These are phyloP conservation scores for Paracamarosporium sp. DNA, from an alignment of 2,329 filamentous ascomycete genomes.

Conservation along the genomic window DNA sequence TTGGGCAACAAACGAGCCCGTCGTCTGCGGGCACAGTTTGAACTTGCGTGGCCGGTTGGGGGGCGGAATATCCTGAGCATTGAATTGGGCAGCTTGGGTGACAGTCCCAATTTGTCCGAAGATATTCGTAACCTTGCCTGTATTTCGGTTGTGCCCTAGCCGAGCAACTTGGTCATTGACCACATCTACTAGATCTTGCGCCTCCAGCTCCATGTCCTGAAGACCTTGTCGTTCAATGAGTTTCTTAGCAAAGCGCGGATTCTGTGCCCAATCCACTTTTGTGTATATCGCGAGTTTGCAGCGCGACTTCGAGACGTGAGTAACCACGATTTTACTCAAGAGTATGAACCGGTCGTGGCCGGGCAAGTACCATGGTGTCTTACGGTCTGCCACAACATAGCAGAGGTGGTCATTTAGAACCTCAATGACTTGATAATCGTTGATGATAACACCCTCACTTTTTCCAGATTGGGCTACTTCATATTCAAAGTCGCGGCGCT, in stretches of 20 bases:
- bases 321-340: constrained; percentile 91
- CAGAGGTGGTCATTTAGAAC: constrained; percentile 64
- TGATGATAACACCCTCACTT: constrained; percentile 57
- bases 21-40: constrained; percentile 58
- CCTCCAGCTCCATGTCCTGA: constrained; percentile 75
- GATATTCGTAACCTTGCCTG: constrained; percentile 78
- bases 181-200: constrained; percentile 76
- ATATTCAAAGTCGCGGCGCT: constrained; percentile 83
- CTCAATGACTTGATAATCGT: constrained; percentile 87
- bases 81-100: constrained; percentile 63
- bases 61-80: constrained; percentile 43
- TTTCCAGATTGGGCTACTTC: constrained; percentile 64
- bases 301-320: constrained; percentile 87
- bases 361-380: constrained; percentile 82
- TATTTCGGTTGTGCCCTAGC: constrained; percentile 75
- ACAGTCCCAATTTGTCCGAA: constrained; percentile 78
- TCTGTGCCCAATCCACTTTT: constrained; percentile 83
- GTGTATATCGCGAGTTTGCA: constrained; percentile 90
- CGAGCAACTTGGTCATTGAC: constrained; percentile 79
- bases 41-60: constrained; percentile 46
- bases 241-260: constrained; percentile 48
- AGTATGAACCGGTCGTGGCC: constrained; percentile 79
- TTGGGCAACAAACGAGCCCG: constrained; percentile 76
- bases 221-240: constrained; percentile 71
- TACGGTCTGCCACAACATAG: constrained; percentile 70